Base-by-base conservation (phyloP, 345 rosid species). In the Euphorbia pulcherrima region DNA sequence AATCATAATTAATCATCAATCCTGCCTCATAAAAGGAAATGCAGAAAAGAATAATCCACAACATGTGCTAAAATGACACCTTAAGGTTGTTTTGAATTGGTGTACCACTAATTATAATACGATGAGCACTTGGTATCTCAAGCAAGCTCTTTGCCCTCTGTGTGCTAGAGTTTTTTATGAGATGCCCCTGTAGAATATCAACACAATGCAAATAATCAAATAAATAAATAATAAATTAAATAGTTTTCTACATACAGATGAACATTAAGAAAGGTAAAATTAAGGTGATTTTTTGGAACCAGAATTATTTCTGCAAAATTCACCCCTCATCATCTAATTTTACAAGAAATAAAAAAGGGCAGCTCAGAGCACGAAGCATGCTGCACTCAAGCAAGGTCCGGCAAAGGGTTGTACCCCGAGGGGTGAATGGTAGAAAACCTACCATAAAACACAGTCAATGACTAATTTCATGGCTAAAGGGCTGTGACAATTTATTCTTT, bases 121-220 rank as follows among this genome's bases (percentile, higher is more conserved):
- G 90, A 75, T 88, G 95, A 67, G 81, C 85, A 85, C 97, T 85
- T 64, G 96, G 89, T 82, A 94, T 91, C 80, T 83, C 96, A 54
- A 89, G 95, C 87, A 94, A 87, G 79, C 99, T 91, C 83, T 89
- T 91, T 24, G 99, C 97, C 83, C 99, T 88, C 70, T 91, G 97
- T 33, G 99, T 94, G 75, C 82, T 91, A 23, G 99, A 97, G 77
- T 91, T 94, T 81, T 94, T 94, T 47, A 94, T 91, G 65, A 94
- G 90, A 85, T 94, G 99, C 44, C 99, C 99, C 99, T 94, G 68
- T 63, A 77, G 1, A 72, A 37, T 23, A 24, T 61, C n/a, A 24
- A 48, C 1, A 14, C 20, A 70, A 3, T 4, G 20, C 37, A 41
- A 57, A 35, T 23, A 16, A 62, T 21, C 39, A 39, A 62, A 24